Base-by-base conservation (phyloP, 2,329 filamentous ascomycete genomes). In the Nannizzia gypsea region DNA sequence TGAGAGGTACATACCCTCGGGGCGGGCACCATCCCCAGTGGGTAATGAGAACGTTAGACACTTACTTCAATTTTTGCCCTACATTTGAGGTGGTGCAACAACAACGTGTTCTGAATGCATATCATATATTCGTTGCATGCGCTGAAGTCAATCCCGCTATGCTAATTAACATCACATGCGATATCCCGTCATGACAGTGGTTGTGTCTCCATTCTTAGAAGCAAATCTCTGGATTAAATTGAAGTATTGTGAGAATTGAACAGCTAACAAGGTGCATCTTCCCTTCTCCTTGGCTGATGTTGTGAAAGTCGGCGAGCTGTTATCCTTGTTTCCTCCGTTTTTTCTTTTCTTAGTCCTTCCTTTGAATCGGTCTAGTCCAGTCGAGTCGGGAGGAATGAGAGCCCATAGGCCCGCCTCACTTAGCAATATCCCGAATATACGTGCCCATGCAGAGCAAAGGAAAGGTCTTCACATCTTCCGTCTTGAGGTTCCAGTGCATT, bases 51-150 rank as follows among this genome's bases (percentile, higher is more conserved):
- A 52, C 24, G 48, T 31, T 52, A 46, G 48, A 52, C 22, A 24
- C 48, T 11, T 44, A 24, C 22, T 24, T 55, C n/a, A 55, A 26
- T 55, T 31, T 28, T 13, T 11, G 26, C 54, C 36, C 38, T 56
- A 36, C 54, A 36, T 15, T 11, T 38, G 31, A 56, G 28, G 54
- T 36, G 31, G 56, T 58, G 56, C 56, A 58, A 58, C 56, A 36
- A 38, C 56, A 42, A 58, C 20, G 38, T 46, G 56, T 58, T 42
- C 56, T 15, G 56, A 46, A 31, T 46, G 36, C 38, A 58, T 58
- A 58, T 28, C 24, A 44, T 40, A 57, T 40, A 42, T n/a, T 46
- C 24, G 26, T 17, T 58, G 48, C 24, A 31, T 36, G 22, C 3
- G 48, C 28, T 52, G 28, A 52, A 36, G 9, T 13, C 31, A 11